A percentile compares a stretch with the other conserved stretches of the same genome.
phyloP scores from a whole-genome alignment of 331 rosid species.

The Malus hybrid region DNA sequence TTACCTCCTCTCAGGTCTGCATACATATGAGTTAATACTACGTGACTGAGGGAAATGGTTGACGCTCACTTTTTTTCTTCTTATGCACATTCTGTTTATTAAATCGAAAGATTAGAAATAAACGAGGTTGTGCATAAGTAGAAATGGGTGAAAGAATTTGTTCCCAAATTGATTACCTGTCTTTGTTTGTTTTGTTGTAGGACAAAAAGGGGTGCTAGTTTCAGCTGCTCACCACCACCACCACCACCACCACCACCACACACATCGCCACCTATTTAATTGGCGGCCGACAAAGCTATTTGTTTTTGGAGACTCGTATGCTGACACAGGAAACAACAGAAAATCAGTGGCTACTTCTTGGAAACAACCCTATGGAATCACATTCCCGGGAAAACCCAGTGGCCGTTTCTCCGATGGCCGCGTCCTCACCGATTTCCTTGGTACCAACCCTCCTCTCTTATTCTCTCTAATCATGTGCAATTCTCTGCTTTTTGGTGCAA shows the following conservation, averaged over 20 bases:
- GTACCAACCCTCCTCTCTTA: too few relatives aligned
- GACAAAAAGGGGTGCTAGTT: conserved; percentile 1
- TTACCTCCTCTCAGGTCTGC: not conserved
- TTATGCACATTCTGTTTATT: not conserved
- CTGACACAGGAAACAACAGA: conserved; percentile 57
- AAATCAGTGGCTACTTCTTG: conserved; percentile 29
- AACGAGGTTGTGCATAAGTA: not conserved
- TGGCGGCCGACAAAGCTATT: conserved; percentile 39
- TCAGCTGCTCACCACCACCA: not conserved
- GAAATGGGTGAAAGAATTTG: not conserved
- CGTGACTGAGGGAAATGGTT: not conserved
- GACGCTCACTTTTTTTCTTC: not conserved
- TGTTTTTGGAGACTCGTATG: conserved; percentile 77
- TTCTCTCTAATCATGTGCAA: not conserved
- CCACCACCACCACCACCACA: not conserved
- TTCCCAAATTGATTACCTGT: not conserved
- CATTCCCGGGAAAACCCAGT: not conserved
- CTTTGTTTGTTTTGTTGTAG: not conserved
- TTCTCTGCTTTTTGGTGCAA: not conserved
- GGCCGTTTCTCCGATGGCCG: not conserved
- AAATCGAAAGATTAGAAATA: not conserved
- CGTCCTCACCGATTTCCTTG: not conserved
- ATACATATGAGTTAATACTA: not conserved
- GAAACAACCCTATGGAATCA: not conserved
- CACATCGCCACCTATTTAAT: not conserved